Evolutionary conservation across 352 stramenopile species (phyloP).

Genomic region (Globisporangium polare): DNA sequence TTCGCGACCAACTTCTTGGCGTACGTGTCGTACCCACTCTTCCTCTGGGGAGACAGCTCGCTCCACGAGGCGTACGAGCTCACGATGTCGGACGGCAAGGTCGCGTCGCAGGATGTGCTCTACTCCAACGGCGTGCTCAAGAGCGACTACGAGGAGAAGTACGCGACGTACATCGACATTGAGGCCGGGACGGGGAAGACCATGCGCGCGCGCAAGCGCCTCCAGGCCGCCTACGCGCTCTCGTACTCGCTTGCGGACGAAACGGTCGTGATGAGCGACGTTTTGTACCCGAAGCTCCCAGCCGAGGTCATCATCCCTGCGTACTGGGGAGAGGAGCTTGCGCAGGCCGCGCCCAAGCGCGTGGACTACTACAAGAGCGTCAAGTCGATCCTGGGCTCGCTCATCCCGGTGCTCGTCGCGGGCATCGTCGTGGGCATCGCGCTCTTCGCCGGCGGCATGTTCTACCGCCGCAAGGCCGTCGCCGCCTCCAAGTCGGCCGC

Average conservation of each 20-base stretch:
- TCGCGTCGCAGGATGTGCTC: conserved; percentile 36
- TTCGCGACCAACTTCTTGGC: conserved; percentile 54
- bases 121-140: conserved; percentile 43
- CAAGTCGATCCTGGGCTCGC: conserved; percentile 38
- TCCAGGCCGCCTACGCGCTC: conserved; percentile 62
- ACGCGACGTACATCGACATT: conserved; percentile 58
- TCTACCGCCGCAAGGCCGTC: conserved; percentile 32
- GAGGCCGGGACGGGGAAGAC: conserved; percentile 68
- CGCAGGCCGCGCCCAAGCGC: conserved; percentile 30
- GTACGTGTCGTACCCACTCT: conserved; percentile 59
- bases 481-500: conserved; percentile 15
- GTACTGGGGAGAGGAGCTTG: conserved; percentile 59
- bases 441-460: conserved; percentile 35
- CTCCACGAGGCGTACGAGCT: conserved; percentile 43
- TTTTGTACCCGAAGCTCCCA: conserved; percentile 48
- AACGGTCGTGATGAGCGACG: conserved; percentile 49
- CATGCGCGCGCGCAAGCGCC: conserved; percentile 62
- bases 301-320: conserved; percentile 53
- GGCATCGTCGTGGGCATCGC: conserved; percentile 43
- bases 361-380: conserved; percentile 55
- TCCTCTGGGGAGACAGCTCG: conserved; percentile 47
- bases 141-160: conserved; percentile 43
- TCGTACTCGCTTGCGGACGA: conserved; percentile 27
- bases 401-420: conserved; percentile 61
- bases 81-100: conserved; percentile 39